A percentile compares a stretch with the other conserved stretches of the same genome.
phyloP scores from a whole-genome alignment of 257 asterid species.

The Nicotiana noctiflora region DNA sequence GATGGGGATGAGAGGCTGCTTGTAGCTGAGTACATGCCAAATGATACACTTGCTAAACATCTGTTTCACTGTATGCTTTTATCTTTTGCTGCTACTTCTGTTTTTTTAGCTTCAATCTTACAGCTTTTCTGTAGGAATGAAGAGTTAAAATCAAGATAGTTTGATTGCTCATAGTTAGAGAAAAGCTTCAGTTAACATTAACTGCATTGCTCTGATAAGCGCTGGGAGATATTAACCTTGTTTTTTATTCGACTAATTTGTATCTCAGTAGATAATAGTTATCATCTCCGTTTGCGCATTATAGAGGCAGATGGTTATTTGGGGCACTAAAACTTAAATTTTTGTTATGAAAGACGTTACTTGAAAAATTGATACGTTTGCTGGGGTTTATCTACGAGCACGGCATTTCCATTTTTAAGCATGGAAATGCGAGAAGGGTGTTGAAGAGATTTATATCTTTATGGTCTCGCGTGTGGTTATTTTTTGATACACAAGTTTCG shows the following conservation, averaged over 20 bases:
- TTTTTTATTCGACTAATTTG: neutral
- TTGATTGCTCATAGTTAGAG: neutral
- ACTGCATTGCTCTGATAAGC: neutral
- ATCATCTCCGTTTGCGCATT: neutral
- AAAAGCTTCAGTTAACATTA: neutral
- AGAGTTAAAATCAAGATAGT: neutral
- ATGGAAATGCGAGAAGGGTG: neutral
- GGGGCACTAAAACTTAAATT: neutral
- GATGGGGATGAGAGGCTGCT: slow-evolving; percentile 97
- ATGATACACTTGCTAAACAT: slow-evolving; percentile 96
- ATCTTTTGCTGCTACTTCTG: slow-evolving; percentile 1
- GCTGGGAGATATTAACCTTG: neutral
- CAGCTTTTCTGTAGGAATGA: neutral
- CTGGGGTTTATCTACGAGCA: neutral
- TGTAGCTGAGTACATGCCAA: slow-evolving; percentile 94
- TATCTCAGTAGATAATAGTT: neutral
- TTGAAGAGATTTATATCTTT: neutral
- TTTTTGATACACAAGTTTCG: neutral
- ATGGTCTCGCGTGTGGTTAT: neutral
- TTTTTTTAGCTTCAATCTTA: neutral
- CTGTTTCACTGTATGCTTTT: slow-evolving; percentile 91
- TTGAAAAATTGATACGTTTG: neutral
- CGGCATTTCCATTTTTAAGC: neutral
- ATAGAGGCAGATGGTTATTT: neutral
- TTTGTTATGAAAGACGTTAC: neutral